Evolutionary conservation across 1,284 basidiomycete genomes (phyloP).

Genomic region (Trametes sp.): DNA sequence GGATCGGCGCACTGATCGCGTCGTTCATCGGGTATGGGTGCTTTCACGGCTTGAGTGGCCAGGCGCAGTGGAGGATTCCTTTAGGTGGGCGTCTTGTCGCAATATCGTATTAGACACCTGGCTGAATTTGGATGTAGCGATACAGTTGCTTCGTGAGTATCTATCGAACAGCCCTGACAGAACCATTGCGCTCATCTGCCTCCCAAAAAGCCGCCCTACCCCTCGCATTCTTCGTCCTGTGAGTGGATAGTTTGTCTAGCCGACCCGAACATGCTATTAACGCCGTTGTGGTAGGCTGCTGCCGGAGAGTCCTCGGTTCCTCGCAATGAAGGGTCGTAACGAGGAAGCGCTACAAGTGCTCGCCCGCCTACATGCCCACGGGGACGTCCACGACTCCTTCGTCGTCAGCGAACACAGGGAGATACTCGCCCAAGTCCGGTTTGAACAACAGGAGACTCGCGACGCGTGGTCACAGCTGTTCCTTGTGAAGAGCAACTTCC

Average conservation of each 20-base stretch:
- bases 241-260: no score
- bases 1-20: constrained; percentile 55
- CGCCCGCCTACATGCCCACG: constrained; percentile 60
- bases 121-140: constrained; percentile 14
- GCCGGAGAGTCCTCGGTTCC: constrained; percentile 65
- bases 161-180: no score
- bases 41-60: constrained; percentile 36
- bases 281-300: constrained; percentile 47
- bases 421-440: constrained; percentile 48
- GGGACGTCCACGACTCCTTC: constrained; percentile 54
- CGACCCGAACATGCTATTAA: background rate
- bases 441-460: constrained; percentile 40
- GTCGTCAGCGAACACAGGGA: constrained; percentile 49
- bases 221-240: constrained; percentile 61
- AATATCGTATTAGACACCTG: background rate
- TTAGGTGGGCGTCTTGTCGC: constrained; percentile 41
- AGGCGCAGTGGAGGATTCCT: constrained; percentile 62
- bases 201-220: constrained; percentile 52
- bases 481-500: constrained; percentile 54
- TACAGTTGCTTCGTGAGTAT: constrained; percentile 40
- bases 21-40: constrained; percentile 46
- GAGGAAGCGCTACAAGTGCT: constrained; percentile 53
- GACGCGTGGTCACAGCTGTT: constrained; percentile 57
- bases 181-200: background rate
- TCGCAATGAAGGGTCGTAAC: constrained; percentile 62